A percentile compares a stretch with the other conserved stretches of the same genome.
phyloP scores from a whole-genome alignment of 306 rosid species.

The Hippophae gyantsensis region DNA sequence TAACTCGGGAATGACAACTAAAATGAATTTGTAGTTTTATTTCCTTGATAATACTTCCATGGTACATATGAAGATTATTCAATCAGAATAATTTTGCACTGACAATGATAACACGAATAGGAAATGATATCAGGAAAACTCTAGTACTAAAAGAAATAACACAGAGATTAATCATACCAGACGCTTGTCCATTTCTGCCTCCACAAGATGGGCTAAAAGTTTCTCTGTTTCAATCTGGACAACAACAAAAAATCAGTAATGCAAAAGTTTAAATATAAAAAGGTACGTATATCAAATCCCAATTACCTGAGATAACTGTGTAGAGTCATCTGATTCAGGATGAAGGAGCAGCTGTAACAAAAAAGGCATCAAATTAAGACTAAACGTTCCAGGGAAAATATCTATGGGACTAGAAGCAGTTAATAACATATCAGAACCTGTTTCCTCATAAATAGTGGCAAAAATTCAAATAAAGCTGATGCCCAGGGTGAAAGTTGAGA shows the following conservation, averaged over 20 bases:
- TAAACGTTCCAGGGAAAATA: neutral
- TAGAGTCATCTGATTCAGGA: constrained; percentile 99
- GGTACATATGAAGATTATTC: too few species aligned
- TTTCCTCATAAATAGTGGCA: constrained; percentile 85
- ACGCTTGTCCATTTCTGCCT: constrained; percentile 80
- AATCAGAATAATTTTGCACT: too few species aligned
- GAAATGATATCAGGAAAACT: too few species aligned
- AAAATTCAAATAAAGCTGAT: constrained; percentile 82
- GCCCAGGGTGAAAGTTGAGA: constrained; percentile 98
- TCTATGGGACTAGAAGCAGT: constrained; percentile 1
- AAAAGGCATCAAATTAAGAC: neutral
- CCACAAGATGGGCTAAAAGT: constrained; percentile 91
- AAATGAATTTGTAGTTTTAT: too few species aligned
- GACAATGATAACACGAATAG: too few species aligned
- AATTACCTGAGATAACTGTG: constrained; percentile 93
- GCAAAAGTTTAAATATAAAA: constrained; percentile 12
- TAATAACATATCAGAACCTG: constrained; percentile 39
- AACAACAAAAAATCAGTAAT: constrained; percentile 17
- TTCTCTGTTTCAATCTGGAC: constrained; percentile 96
- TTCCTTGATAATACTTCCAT: too few species aligned
- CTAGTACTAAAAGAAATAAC: neutral
- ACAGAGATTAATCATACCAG: constrained; percentile 34
- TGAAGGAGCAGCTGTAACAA: constrained; percentile 65
- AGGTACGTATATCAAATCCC: neutral
- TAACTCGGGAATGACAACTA: too few species aligned